Evolutionary conservation across 306 rosid genomes (phyloP).

Genomic region (Prunus campanulata): DNA sequence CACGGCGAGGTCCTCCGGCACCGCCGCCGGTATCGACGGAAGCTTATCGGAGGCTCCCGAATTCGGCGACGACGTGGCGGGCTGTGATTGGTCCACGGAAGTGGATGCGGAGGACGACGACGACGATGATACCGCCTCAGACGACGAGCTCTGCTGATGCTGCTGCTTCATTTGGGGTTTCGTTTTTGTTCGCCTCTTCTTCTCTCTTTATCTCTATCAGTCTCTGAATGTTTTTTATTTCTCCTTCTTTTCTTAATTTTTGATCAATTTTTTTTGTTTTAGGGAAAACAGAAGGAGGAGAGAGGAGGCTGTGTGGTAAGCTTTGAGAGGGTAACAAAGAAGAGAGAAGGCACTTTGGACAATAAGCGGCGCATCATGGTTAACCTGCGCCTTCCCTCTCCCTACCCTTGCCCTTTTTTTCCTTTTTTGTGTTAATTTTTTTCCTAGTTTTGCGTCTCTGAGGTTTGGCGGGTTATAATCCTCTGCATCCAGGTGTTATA

Average conservation of each 20-base stretch:
- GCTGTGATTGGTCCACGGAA: constrained; percentile 53
- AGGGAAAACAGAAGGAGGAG: constrained; percentile 5
- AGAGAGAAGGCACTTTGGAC: constrained; percentile 37
- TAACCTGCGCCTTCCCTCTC: constrained; percentile 32
- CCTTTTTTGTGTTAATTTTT: background rate
- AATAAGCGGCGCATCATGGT: constrained; percentile 36
- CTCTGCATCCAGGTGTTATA: background rate
- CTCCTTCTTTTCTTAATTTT: background rate
- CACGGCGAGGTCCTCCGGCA: constrained; percentile 67
- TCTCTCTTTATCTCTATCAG: background rate
- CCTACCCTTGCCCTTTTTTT: background rate
- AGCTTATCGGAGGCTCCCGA: constrained; percentile 37
- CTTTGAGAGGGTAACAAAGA: constrained; percentile 27
- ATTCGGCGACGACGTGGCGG: constrained; percentile 43
- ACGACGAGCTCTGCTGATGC: constrained; percentile 25
- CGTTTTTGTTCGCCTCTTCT: background rate
- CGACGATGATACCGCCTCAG: constrained; percentile 83
- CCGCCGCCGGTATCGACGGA: constrained; percentile 48
- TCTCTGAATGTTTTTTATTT: constrained; percentile 4
- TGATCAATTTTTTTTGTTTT: too few species aligned
- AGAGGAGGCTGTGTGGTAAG: constrained; percentile 31
- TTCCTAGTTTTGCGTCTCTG: background rate
- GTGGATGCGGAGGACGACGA: constrained; percentile 40
- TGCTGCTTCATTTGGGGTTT: constrained; percentile 66
- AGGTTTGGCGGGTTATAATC: background rate